Base-by-base conservation (phyloP, 2,329 filamentous ascomycete species). In the Xylaria hypoxylon region DNA sequence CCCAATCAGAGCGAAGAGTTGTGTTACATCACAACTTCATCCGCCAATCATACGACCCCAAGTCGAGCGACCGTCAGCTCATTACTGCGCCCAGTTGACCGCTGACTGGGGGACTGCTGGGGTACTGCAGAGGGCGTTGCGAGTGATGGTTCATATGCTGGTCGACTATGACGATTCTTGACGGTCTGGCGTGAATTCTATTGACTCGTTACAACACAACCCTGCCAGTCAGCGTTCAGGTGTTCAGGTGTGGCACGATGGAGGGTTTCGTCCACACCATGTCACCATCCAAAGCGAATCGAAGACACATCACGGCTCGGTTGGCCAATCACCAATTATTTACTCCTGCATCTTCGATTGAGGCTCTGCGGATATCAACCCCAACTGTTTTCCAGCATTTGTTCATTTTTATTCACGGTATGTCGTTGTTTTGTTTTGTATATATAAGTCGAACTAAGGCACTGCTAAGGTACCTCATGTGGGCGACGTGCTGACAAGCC, bases 11-110 rank as follows among this genome's bases (percentile, higher is more conserved):
- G 63, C 47, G 50, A 63, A 58, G 53, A 19, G 62, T 66, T 55
- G 38, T 68, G 71, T 70, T 67, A 65, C 71, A 74, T 73, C 68
- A 65, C 66, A 31, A 52, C 35, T 40, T 44, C 61, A 63, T 64
- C 45, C 3, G 53, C 75, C 75, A 76, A 76, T 75, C 75, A 74
- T 73, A 62, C 53, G 64, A 70, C 67, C 58, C 55, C 47, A 65
- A 51, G 60, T 62, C 61, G 66, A 68, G 68, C 72, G 61, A 67
- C 62, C 13, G 58, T 64, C 64, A 68, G 68, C 67, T 71, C 70
- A 68, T 70, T 56, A 40, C 68, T 68, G 67, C 56, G 65, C 62
- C 62, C 69, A 53, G 69, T 28, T 24, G 15, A n/a, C 44, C 31
- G 22, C n/a, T 26, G 52, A 55, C 51, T 15, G n/a, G 51, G 51